A percentile compares a stretch with the other conserved stretches of the same genome.
These are phyloP conservation scores for Aspergillus aculeatinus DNA, from an alignment of 2,329 filamentous ascomycete species.

Conservation along the genomic window DNA sequence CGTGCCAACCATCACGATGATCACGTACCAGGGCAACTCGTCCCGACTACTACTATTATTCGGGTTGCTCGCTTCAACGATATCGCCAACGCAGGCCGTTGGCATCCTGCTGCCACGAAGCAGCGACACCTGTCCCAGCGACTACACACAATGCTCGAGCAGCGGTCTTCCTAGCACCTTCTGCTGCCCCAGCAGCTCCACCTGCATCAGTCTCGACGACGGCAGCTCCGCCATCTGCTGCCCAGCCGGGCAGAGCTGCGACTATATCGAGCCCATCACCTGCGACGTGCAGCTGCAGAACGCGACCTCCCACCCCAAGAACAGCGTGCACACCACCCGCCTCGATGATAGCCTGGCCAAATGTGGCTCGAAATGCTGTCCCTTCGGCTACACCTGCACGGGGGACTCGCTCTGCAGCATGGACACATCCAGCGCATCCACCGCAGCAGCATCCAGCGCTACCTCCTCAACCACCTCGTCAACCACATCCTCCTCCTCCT, in stretches of 20 bases:
- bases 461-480: constrained; percentile 10
- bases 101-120: constrained; percentile 23
- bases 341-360: constrained; percentile 41
- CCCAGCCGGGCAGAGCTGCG: constrained; percentile 42
- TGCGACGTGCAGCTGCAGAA: constrained; percentile 47
- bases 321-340: constrained; percentile 43
- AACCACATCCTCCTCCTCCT: constrained; percentile 20
- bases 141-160: constrained; percentile 38
- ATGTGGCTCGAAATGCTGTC: constrained; percentile 47
- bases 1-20: neutral
- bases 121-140: constrained; percentile 31
- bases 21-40: neutral
- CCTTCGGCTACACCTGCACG: constrained; percentile 48
- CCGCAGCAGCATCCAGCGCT: constrained; percentile 14
- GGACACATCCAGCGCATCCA: constrained; percentile 25
- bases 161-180: constrained; percentile 42
- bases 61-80: constrained; percentile 20
- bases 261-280: constrained; percentile 42
- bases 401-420: constrained; percentile 30
- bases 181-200: constrained; percentile 43
- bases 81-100: constrained; percentile 23
- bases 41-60: constrained; percentile 22
- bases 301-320: constrained; percentile 37
- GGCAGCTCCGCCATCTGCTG: constrained; percentile 48
- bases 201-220: constrained; percentile 44